Evolutionary conservation across 129 eudicot species (phyloP).

Genomic region (Rutidosis leptorrhynchoides): DNA sequence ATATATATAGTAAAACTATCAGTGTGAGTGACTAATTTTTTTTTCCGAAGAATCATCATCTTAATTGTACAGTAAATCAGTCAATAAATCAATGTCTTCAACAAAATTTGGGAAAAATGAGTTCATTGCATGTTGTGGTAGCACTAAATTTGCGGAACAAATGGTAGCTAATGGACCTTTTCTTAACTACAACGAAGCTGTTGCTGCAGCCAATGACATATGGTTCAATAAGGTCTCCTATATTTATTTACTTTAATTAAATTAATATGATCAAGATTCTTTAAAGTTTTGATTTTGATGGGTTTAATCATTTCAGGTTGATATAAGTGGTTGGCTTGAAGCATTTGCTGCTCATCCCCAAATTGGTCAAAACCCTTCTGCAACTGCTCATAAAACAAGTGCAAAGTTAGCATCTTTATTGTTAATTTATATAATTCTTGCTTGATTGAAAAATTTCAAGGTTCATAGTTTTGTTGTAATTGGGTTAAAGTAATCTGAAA

Average conservation of each 20-base stretch:
- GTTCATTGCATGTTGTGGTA: constrained; percentile 82
- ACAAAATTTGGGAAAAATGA: constrained; percentile 47
- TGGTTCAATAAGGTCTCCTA: constrained; percentile 86
- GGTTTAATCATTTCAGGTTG: constrained; percentile 49
- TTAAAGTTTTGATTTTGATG: constrained; percentile 4
- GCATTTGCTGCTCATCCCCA: constrained; percentile 95
- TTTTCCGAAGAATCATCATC: not conserved
- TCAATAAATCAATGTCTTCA: not conserved
- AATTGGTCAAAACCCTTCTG: constrained; percentile 66
- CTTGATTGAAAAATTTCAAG: not conserved
- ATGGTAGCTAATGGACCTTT: constrained; percentile 73
- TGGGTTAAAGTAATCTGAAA: not conserved
- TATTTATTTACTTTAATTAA: not conserved
- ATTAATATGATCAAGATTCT: not conserved
- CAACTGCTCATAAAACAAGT: constrained; percentile 46
- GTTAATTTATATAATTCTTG: not conserved
- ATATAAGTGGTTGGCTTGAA: constrained; percentile 93
- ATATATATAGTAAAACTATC: no score
- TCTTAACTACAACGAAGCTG: constrained; percentile 40
- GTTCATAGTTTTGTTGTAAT: not conserved
- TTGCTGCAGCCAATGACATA: constrained; percentile 61
- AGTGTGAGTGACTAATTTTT: no score
- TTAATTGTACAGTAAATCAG: no score
- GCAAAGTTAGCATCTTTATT: constrained; percentile 53
- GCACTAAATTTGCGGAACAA: constrained; percentile 64